These are phyloP conservation scores for Pouteria campechiana DNA, from an alignment of 179 eudicot genomes.

Conservation along the genomic window DNA sequence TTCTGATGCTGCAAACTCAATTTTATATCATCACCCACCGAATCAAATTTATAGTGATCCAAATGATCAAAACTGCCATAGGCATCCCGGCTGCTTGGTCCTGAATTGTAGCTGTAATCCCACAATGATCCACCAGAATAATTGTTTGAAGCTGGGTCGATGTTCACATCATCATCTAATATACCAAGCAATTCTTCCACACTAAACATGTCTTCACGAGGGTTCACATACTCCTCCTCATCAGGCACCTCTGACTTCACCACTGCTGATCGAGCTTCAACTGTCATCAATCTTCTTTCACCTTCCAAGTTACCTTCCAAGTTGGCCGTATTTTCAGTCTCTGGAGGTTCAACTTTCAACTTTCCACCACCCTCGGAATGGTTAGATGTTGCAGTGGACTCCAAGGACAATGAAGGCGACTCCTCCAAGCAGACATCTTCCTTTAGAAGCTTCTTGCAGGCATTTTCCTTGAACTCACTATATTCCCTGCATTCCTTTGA, in stretches of 20 bases:
- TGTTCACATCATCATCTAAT: constrained; percentile 15
- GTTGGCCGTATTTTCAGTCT: neutral
- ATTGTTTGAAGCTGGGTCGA: neutral
- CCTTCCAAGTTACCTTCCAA: too few relatives aligned
- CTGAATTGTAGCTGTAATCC: neutral
- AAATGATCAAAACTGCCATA: too few relatives aligned
- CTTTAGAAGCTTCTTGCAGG: neutral
- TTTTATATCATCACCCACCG: constrained; percentile 10
- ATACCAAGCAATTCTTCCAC: constrained; percentile 40
- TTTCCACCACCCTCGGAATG: constrained; percentile 24
- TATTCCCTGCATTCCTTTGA: constrained; percentile 2
- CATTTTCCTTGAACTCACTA: too few relatives aligned
- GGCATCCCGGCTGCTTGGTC: neutral
- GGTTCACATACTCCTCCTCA: constrained; percentile 15
- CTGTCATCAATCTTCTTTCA: constrained; percentile 12
- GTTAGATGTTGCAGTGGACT: constrained; percentile 11
- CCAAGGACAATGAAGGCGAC: constrained; percentile 8
- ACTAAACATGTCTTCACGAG: constrained; percentile 49
- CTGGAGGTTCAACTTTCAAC: neutral
- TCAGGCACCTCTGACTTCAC: constrained; percentile 16
- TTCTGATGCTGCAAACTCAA: constrained; percentile 12
- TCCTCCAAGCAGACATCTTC: constrained; percentile 2
- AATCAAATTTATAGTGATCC: too few relatives aligned
- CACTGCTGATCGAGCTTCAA: constrained; percentile 6
- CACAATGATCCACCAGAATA: neutral